Percentiles rank a stretch among this genome's conserved stretches.
Evolutionary conservation across 2,329 filamentous ascomycete genomes (phyloP).

Genomic region (Dactylellina cionopaga): DNA sequence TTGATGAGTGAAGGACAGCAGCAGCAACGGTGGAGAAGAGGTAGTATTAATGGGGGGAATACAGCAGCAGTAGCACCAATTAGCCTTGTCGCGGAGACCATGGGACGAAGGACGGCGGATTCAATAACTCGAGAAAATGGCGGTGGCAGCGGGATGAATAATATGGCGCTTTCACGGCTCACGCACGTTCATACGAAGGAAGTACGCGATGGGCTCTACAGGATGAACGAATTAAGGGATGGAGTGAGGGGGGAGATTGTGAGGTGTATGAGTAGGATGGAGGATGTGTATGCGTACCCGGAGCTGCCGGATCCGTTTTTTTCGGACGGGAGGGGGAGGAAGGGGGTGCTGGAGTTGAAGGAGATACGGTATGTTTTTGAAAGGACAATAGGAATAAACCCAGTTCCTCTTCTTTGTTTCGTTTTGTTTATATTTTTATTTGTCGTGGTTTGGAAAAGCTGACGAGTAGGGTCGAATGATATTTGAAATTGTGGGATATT

Average conservation of each 20-base stretch:
- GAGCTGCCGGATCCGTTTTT: slow-evolving; percentile 18
- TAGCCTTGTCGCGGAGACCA: slow-evolving; percentile 41
- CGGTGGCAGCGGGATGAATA: not conserved
- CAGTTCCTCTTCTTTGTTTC: not conserved
- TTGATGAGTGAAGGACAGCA: not conserved
- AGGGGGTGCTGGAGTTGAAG: slow-evolving; percentile 13
- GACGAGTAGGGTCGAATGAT: not conserved
- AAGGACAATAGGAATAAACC: too few relatives aligned
- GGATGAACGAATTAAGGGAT: slow-evolving; percentile 31
- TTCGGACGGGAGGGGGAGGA: not conserved
- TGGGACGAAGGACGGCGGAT: slow-evolving; percentile 16
- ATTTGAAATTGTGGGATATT: too few relatives aligned
- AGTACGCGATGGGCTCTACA: slow-evolving; percentile 34
- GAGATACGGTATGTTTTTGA: slow-evolving; percentile 34
- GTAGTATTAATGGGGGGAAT: not conserved
- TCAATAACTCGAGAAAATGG: not conserved
- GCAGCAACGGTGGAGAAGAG: not conserved
- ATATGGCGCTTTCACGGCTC: slow-evolving; percentile 14
- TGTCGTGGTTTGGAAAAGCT: not conserved
- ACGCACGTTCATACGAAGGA: slow-evolving; percentile 40
- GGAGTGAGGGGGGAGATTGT: slow-evolving; percentile 39
- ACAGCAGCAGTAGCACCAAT: slow-evolving; percentile 2
- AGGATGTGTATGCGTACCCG: slow-evolving; percentile 35
- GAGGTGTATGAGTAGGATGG: slow-evolving; percentile 34
- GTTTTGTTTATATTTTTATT: not conserved